Percentiles rank a stretch among this genome's conserved stretches.
Conservation (phyloP, 2,329 filamentous ascomycete species). For the Acarospora socialis region DNA sequence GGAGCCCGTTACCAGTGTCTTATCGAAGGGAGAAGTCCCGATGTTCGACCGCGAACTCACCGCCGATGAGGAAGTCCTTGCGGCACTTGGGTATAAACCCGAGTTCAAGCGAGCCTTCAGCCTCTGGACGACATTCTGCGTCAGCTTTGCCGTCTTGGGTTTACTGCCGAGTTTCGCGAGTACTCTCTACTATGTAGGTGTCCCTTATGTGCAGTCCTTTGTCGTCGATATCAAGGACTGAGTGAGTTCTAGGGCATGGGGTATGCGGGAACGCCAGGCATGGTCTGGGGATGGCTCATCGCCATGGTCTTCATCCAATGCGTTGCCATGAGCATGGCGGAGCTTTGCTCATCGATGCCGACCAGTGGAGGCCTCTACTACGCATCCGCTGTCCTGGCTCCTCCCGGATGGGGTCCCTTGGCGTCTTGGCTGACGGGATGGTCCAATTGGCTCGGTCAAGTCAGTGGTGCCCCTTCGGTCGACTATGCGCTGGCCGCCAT, state of each 20-base stretch:
- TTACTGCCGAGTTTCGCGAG: slow-evolving; percentile 57
- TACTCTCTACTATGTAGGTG: slow-evolving; percentile 56
- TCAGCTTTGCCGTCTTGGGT: slow-evolving; percentile 59
- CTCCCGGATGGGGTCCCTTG: slow-evolving; percentile 49
- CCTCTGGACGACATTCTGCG: slow-evolving; percentile 60
- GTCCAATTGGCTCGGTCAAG: slow-evolving; percentile 56
- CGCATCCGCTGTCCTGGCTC: slow-evolving; percentile 55
- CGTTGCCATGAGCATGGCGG: slow-evolving; percentile 55
- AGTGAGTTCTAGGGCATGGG: slow-evolving; percentile 27
- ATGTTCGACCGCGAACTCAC: slow-evolving; percentile 32
- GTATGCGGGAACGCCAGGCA: slow-evolving; percentile 44
- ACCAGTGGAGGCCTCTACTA: slow-evolving; percentile 63
- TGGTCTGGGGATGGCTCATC: slow-evolving; percentile 65
- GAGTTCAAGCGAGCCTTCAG: slow-evolving; percentile 58
- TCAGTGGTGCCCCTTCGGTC: slow-evolving; percentile 52
- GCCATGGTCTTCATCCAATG: slow-evolving; percentile 59
- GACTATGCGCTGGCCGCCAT: slow-evolving; percentile 54
- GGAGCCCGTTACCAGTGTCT: slow-evolving; percentile 39
- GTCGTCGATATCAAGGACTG: neutral
- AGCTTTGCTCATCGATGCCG: slow-evolving; percentile 60
- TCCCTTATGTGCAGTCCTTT: slow-evolving; percentile 22
- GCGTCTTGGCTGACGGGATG: slow-evolving; percentile 54
- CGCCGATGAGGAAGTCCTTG: slow-evolving; percentile 44
- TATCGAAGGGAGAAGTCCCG: slow-evolving; percentile 35
- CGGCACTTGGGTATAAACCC: slow-evolving; percentile 47